Evolutionary conservation across 305 asterid species (phyloP).

Genomic region (Fraxinus xanthoxyloides): DNA sequence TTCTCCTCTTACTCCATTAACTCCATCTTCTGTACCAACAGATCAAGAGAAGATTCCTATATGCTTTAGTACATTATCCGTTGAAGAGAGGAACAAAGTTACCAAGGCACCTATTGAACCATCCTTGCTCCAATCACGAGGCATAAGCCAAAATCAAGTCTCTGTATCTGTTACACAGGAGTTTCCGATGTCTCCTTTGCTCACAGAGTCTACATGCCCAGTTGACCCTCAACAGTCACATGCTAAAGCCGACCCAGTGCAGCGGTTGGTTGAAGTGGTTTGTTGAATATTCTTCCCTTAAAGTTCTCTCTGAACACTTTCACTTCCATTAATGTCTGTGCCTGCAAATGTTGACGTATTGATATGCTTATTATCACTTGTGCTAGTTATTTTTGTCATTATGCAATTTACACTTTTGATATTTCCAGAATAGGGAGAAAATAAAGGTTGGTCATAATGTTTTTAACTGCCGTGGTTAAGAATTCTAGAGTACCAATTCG

Average conservation of each 20-base stretch:
- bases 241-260: conserved; percentile 20
- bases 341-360: neutral
- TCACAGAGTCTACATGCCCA: conserved; percentile 25
- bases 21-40: conserved; percentile 36
- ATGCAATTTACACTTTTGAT: neutral
- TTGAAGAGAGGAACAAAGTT: conserved; percentile 29
- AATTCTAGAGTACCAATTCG: neutral
- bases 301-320: neutral
- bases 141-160: conserved; percentile 8
- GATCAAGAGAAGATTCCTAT: conserved; percentile 31
- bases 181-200: conserved; percentile 24
- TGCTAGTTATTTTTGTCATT: conserved; percentile 3
- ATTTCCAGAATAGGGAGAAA: neutral
- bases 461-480: neutral
- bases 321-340: neutral
- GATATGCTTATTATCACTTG: neutral
- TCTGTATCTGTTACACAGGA: conserved; percentile 20
- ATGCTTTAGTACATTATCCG: conserved; percentile 14
- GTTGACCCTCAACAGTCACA: conserved; percentile 16
- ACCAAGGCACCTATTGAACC: conserved; percentile 19
- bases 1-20: conserved; percentile 43
- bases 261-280: conserved; percentile 43
- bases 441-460: neutral
- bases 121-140: conserved; percentile 20
- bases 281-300: conserved; percentile 24